Base-by-base conservation (phyloP, 495 filamentous ascomycete genomes). In the Pyrenopolyporus hunteri region DNA sequence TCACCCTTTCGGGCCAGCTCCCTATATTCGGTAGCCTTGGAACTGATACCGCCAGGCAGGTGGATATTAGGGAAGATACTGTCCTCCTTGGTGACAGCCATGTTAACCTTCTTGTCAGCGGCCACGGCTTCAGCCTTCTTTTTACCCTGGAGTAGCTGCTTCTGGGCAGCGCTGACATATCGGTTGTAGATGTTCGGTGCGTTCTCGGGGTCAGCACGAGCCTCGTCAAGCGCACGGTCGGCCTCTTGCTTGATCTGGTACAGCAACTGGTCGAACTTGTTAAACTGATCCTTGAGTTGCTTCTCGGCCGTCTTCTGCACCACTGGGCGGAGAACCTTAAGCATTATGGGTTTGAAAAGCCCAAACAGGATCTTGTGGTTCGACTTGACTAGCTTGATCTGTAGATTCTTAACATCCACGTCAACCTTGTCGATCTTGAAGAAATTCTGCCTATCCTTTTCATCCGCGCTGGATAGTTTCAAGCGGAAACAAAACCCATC, bases 11-110 rank as follows among this genome's bases (percentile, higher is more conserved):
- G 77, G 10, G 94, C 90, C 32, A 97, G 80, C 36, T 97, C 86
- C 73, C 86, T 91, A 80, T 93, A 98, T 74, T 97, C 90, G 48
- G 93, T 96, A 14, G 94, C 93, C 83, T 97, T 97, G 77, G 83
- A 88, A 51, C 89, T 91, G 73, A 97, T 93, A 56, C 92, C 92
- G 49, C 92, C 92, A 19, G 93, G 93, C 1, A 98, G 83, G 42
- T 88, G 83, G 73, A 98, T 86, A 67, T 91, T 81, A 45, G 88
- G 87, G 87, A 98, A 96, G 47, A 97, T 88, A 59, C 89, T 92
- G 64, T 96, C 91, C 50, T 97, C 82, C 73, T 93, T 83, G 16
- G 94, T 98, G 67, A 96, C 80, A 13, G 91, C 90, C 43, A 95
- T 81, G 71, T 93, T 93, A 71, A 89, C 83, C 82, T 91, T 90